phyloP scores from a whole-genome alignment of 1,284 basidiomycete genomes.

The Psilocybe mexicana region DNA sequence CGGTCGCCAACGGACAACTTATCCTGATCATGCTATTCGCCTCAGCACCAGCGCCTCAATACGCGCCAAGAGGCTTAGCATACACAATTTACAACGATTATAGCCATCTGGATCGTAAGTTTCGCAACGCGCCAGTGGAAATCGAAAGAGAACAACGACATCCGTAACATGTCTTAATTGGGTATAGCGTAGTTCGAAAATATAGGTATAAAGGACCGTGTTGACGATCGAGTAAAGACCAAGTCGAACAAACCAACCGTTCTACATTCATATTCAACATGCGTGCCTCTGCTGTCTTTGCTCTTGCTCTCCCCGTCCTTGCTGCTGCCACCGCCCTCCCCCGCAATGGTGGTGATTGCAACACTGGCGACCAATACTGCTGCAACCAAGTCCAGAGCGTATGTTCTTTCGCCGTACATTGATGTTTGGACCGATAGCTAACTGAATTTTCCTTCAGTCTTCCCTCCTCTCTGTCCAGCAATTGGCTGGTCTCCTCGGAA shows the following conservation, averaged over 20 bases:
- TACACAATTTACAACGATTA: no score
- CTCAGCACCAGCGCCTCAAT: no score
- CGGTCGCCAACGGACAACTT: no score
- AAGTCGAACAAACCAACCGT: slow-evolving; percentile 13
- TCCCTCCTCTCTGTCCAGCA: slow-evolving; percentile 1
- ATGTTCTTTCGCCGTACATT: background rate
- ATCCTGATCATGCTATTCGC: no score
- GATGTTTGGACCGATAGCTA: background rate
- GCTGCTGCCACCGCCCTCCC: slow-evolving; percentile 19
- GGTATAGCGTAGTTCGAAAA: background rate
- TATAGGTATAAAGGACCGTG: background rate
- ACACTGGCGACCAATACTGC: slow-evolving; percentile 19
- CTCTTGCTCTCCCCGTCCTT: slow-evolving; percentile 20
- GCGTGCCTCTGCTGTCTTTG: slow-evolving; percentile 7
- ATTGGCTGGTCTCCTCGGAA: slow-evolving; percentile 17
- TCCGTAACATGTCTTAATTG: background rate
- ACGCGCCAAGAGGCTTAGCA: no score
- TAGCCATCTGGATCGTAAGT: no score
- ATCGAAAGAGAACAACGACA: no score
- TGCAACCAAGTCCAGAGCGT: slow-evolving; percentile 18
- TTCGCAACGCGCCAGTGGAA: no score
- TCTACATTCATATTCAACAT: slow-evolving; percentile 10
- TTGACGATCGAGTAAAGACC: background rate
- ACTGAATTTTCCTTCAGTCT: background rate
- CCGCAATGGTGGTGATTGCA: slow-evolving; percentile 10